Percentiles rank a stretch among this genome's conserved stretches.
phyloP scores from a whole-genome alignment of 2,329 filamentous ascomycete genomes.

The Tolypocladium guangdongense region DNA sequence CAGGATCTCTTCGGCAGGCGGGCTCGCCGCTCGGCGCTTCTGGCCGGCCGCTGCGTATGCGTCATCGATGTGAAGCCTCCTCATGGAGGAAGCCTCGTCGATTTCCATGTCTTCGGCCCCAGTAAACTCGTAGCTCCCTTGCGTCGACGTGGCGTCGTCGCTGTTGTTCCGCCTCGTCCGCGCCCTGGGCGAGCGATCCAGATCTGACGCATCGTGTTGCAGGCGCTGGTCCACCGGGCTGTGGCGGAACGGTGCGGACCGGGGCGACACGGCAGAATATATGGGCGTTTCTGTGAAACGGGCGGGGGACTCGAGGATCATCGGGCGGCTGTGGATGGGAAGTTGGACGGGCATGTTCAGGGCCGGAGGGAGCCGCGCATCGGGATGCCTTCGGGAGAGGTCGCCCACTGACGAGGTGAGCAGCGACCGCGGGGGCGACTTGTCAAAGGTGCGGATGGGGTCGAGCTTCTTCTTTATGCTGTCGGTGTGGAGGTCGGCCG shows the following conservation, averaged over 20 bases:
- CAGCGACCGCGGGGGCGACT: constrained; percentile 32
- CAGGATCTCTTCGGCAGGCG: constrained; percentile 35
- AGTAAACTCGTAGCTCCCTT: constrained; percentile 31
- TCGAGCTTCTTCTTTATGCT: constrained; percentile 46
- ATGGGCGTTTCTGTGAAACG: constrained; percentile 34
- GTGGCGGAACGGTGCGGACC: constrained; percentile 30
- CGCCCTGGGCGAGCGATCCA: constrained; percentile 35
- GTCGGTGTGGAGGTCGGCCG: constrained; percentile 36
- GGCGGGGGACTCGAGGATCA: constrained; percentile 31
- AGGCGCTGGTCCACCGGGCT: constrained; percentile 29
- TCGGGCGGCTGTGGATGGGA: constrained; percentile 24
- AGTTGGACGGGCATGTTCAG: constrained; percentile 34
- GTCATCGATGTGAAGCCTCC: constrained; percentile 39
- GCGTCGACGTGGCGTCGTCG: constrained; percentile 36
- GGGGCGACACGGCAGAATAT: constrained; percentile 37
- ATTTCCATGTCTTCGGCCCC: constrained; percentile 34
- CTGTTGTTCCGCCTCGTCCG: constrained; percentile 39
- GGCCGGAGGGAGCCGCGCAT: constrained; percentile 28
- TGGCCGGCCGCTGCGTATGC: constrained; percentile 29
- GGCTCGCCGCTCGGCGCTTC: constrained; percentile 47
- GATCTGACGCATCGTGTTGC: constrained; percentile 31
- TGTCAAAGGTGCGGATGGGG: constrained; percentile 32
- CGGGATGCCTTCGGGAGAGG: constrained; percentile 23
- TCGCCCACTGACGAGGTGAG: constrained; percentile 32
- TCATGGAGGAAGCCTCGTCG: constrained; percentile 40